Conservation (phyloP, 2,329 filamentous ascomycete species). For the Ceratocystis variospora region DNA sequence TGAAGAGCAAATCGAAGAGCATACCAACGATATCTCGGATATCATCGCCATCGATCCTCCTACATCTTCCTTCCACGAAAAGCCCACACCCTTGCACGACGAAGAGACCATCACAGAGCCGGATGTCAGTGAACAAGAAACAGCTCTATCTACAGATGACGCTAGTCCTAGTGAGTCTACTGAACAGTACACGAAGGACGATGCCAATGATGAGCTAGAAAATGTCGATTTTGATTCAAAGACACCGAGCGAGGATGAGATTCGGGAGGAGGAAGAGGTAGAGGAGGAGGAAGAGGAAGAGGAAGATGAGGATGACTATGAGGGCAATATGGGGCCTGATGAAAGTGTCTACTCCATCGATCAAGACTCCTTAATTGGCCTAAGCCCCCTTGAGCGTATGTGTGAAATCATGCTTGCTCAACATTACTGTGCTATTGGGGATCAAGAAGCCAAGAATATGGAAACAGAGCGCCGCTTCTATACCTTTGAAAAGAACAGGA, state of each 20-base stretch:
- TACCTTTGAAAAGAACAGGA: slow-evolving; percentile 1
- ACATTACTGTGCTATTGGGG: slow-evolving; percentile 2
- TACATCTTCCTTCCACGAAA: neutral
- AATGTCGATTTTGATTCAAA: neutral
- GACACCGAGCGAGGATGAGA: neutral
- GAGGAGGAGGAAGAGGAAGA: neutral
- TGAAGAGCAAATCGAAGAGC: neutral
- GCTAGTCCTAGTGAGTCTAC: neutral
- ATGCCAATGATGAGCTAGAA: neutral
- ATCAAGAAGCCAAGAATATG: neutral
- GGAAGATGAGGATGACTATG: neutral
- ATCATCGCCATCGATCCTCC: neutral
- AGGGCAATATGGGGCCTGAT: neutral
- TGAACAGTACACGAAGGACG: neutral
- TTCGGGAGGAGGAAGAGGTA: neutral
- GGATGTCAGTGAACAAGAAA: neutral
- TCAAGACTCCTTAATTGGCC: neutral
- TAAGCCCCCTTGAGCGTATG: slow-evolving; percentile 1
- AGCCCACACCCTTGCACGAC: neutral
- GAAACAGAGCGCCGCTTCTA: neutral
- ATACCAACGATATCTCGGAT: neutral
- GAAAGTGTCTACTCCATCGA: slow-evolving; percentile 1
- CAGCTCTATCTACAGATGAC: neutral
- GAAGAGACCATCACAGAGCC: neutral
- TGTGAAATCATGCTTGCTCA: slow-evolving; percentile 9